Percentiles rank a stretch among this genome's conserved stretches.
These are phyloP conservation scores for Hypoxylon sp. DNA, from an alignment of 2,329 filamentous ascomycete species.

Conservation along the genomic window DNA sequence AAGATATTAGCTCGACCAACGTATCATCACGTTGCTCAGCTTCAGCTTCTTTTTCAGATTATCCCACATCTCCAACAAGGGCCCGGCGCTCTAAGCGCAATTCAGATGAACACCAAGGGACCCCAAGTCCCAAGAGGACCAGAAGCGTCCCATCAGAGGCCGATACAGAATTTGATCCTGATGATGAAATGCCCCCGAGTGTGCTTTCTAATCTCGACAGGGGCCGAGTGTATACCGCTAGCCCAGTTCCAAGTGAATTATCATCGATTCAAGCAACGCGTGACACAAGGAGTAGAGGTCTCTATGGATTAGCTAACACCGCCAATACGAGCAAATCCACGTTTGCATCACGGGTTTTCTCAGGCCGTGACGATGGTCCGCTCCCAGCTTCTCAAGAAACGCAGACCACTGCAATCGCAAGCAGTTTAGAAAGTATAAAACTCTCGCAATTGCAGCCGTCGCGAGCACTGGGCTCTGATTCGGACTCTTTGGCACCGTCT, in stretches of 20 bases:
- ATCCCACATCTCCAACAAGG: conserved; percentile 37
- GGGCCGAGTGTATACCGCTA: conserved; percentile 40
- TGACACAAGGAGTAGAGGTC: conserved; percentile 20
- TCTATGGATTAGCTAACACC: conserved; percentile 47
- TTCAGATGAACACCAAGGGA: conserved; percentile 45
- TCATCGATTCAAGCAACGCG: conserved; percentile 27
- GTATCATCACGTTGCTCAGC: conserved; percentile 25
- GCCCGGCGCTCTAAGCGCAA: conserved; percentile 47
- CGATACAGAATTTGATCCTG: conserved; percentile 39
- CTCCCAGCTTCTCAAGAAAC: conserved; percentile 51
- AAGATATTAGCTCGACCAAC: conserved; percentile 38
- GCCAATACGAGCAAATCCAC: conserved; percentile 55
- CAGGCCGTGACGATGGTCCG: conserved; percentile 44
- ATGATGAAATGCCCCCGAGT: conserved; percentile 42
- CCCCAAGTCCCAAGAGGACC: conserved; percentile 45
- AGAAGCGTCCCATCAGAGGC: conserved; percentile 37
- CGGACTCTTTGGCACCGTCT: conserved; percentile 46
- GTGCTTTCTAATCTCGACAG: conserved; percentile 49
- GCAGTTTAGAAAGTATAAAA: conserved; percentile 46
- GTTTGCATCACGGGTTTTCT: conserved; percentile 56
- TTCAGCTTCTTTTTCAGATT: conserved; percentile 25
- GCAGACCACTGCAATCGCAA: conserved; percentile 56
- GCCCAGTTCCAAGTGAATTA: conserved; percentile 39
- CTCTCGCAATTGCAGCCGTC: conserved; percentile 21
- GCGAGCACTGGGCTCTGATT: conserved; percentile 29